Evolutionary conservation across 495 filamentous ascomycete species (phyloP).

Genomic region (Neurospora tetrasperma): DNA sequence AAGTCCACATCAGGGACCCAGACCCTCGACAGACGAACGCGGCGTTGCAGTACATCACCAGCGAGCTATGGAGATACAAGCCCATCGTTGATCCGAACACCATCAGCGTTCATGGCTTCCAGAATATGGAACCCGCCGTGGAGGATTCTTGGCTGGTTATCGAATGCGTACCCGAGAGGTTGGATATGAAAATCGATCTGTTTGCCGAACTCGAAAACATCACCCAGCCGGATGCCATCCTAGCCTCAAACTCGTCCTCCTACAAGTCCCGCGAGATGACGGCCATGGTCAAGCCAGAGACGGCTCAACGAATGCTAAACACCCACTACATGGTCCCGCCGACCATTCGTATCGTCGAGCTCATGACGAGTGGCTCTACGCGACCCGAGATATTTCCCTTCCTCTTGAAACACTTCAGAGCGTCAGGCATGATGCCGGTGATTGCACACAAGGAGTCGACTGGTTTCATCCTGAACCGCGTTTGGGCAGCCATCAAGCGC

Average conservation of each 20-base stretch:
- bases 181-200: conserved; percentile 34
- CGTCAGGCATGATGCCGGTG: conserved; percentile 29
- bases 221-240: conserved; percentile 28
- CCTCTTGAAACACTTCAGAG: conserved; percentile 21
- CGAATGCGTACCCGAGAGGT: conserved; percentile 41
- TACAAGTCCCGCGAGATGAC: conserved; percentile 37
- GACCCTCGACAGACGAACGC: conserved; percentile 16
- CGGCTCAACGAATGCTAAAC: conserved; percentile 28
- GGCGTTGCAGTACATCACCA: conserved; percentile 3
- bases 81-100: not conserved
- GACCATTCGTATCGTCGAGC: conserved; percentile 29
- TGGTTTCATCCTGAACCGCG: conserved; percentile 43
- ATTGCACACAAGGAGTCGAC: conserved; percentile 32
- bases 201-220: conserved; percentile 33
- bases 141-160: conserved; percentile 34
- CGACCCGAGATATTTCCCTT: conserved; percentile 25
- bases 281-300: conserved; percentile 22
- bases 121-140: conserved; percentile 26
- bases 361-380: conserved; percentile 42
- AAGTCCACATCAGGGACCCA: conserved; percentile 19
- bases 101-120: conserved; percentile 13
- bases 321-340: conserved; percentile 44
- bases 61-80: not conserved
- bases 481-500: conserved; percentile 46
- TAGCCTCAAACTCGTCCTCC: conserved; percentile 38